phyloP scores from a whole-genome alignment of 441 rosid species.

The Pelargonium australe region DNA sequence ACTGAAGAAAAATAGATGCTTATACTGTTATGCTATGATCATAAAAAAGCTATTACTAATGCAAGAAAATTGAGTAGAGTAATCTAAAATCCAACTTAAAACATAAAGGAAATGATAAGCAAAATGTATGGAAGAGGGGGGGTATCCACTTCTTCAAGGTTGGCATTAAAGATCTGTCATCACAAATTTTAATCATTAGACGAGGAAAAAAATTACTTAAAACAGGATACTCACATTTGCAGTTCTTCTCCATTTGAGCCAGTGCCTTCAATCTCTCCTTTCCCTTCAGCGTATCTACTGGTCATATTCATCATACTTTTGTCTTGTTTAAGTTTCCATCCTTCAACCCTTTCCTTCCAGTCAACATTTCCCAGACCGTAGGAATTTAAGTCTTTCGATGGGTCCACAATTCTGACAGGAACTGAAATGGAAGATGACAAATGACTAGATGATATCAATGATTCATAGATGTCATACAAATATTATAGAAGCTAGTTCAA shows the following conservation, averaged over 20 bases:
- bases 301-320: constrained; percentile 77
- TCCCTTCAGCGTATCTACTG: constrained; percentile 70
- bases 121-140: background rate
- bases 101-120: background rate
- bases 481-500: background rate
- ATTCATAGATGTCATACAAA: background rate
- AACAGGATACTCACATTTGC: constrained; percentile 55
- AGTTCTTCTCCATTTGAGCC: constrained; percentile 87
- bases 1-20: background rate
- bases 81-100: background rate
- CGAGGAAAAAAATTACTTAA: background rate
- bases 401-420: constrained; percentile 68
- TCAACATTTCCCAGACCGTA: constrained; percentile 84
- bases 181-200: background rate
- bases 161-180: background rate
- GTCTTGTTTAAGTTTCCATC: constrained; percentile 99
- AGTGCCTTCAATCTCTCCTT: constrained; percentile 76
- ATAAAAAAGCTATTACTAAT: background rate
- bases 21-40: background rate
- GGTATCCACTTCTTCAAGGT: background rate
- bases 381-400: constrained; percentile 56
- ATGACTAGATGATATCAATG: constrained; percentile 21
- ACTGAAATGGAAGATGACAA: constrained; percentile 35
- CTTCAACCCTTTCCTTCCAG: constrained; percentile 99
- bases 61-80: background rate